A percentile compares a stretch with the other conserved stretches of the same genome.
Conservation (phyloP, 2,329 filamentous ascomycete species). For the Ceratocystis alfenasii region DNA sequence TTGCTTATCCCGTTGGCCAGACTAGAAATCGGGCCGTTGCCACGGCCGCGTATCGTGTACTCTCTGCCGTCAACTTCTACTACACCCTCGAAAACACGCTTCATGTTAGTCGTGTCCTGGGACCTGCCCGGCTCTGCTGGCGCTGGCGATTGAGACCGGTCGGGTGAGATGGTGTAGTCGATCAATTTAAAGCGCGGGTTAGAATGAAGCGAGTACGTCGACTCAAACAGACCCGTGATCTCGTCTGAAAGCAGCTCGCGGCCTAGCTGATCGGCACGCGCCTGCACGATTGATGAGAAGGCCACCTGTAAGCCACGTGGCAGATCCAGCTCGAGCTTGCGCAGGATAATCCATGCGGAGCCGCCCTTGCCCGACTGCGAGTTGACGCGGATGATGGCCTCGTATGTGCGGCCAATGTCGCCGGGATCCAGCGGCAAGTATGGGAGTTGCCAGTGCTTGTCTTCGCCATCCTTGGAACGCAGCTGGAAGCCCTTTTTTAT, state of each 20-base stretch:
- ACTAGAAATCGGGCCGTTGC: constrained; percentile 83
- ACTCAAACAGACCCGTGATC: constrained; percentile 78
- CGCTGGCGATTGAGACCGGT: constrained; percentile 64
- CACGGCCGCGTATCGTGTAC: constrained; percentile 64
- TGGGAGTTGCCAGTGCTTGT: constrained; percentile 70
- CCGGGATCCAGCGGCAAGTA: constrained; percentile 87
- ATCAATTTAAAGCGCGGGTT: constrained; percentile 66
- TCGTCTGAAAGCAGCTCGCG: constrained; percentile 75
- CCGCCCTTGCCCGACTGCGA: constrained; percentile 92
- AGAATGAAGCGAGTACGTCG: constrained; percentile 70
- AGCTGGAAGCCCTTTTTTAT: constrained; percentile 83
- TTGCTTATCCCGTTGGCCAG: constrained; percentile 68
- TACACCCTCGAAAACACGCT: constrained; percentile 73
- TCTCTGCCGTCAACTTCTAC: constrained; percentile 72
- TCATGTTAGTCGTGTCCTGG: constrained; percentile 64
- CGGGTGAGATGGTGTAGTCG: constrained; percentile 82
- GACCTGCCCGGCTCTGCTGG: constrained; percentile 58
- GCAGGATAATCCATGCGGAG: constrained; percentile 84
- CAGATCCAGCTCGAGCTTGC: constrained; percentile 78
- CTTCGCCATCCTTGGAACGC: constrained; percentile 49
- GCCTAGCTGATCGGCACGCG: constrained; percentile 63
- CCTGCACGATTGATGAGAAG: constrained; percentile 80
- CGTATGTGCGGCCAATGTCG: constrained; percentile 93
- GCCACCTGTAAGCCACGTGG: constrained; percentile 85
- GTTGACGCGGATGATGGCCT: constrained; percentile 95